phyloP scores from a whole-genome alignment of 768 basidiomycete species.

The Daedaleopsis sinensis region DNA sequence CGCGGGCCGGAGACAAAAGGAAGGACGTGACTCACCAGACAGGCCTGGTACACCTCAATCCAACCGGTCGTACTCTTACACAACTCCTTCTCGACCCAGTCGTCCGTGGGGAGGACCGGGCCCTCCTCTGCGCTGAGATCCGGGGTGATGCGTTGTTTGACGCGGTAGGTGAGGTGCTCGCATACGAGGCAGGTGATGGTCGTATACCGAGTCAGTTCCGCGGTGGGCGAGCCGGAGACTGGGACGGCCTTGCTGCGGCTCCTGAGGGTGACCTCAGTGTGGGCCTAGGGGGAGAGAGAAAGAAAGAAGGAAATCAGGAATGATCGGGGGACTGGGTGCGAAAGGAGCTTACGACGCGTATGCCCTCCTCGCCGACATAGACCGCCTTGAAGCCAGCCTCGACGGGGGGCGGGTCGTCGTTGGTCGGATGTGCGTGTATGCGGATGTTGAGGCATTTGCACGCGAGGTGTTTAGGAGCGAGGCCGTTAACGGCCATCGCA shows the following conservation, averaged over 20 bases:
- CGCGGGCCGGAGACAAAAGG: background rate
- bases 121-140: constrained; percentile 66
- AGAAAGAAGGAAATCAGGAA: constrained; percentile 17
- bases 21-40: constrained; percentile 56
- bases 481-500: constrained; percentile 30
- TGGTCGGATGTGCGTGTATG: constrained; percentile 43
- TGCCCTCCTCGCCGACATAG: constrained; percentile 69
- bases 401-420: constrained; percentile 18
- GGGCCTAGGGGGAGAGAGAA: constrained; percentile 37
- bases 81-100: constrained; percentile 76
- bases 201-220: constrained; percentile 51
- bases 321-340: background rate
- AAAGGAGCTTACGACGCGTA: constrained; percentile 58
- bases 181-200: constrained; percentile 74
- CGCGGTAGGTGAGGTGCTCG: constrained; percentile 66
- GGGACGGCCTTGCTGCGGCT: constrained; percentile 41
- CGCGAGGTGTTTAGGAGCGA: constrained; percentile 41
- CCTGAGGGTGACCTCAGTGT: constrained; percentile 73
- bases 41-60: constrained; percentile 69
- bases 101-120: constrained; percentile 68
- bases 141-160: constrained; percentile 57
- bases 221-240: constrained; percentile 19
- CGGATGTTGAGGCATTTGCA: constrained; percentile 78
- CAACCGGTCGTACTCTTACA: constrained; percentile 71
- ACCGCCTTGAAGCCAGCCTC: constrained; percentile 52